phyloP scores from a whole-genome alignment of 2,329 filamentous ascomycete species.

The Fusarium clavum region DNA sequence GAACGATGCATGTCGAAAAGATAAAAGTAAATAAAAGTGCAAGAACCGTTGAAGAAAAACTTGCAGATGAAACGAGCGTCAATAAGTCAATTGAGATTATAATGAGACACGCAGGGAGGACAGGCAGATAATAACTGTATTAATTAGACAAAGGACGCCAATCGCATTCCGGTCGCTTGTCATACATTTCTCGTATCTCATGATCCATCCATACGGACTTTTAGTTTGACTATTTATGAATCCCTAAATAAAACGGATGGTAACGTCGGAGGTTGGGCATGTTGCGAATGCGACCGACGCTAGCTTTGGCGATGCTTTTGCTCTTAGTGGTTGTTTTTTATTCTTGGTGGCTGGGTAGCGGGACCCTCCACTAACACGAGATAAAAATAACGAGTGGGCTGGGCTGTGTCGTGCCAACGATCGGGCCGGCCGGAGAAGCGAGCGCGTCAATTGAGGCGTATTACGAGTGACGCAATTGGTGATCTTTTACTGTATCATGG shows the following conservation, averaged over 20 bases:
- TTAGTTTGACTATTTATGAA: neutral
- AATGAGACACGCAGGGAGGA: conserved; percentile 16
- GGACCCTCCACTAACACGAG: conserved; percentile 13
- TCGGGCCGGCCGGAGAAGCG: neutral
- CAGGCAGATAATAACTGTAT: neutral
- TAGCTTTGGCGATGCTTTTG: neutral
- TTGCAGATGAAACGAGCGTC: neutral
- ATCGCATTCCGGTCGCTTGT: conserved; percentile 6
- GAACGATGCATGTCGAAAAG: neutral
- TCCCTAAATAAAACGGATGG: neutral
- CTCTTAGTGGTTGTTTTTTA: neutral
- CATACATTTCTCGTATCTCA: conserved; percentile 1
- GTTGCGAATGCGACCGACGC: neutral
- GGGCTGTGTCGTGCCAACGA: neutral
- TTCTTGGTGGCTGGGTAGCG: conserved; percentile 9
- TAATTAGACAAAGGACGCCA: conserved; percentile 21
- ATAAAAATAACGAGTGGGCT: conserved; percentile 16
- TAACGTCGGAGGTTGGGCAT: conserved; percentile 9
- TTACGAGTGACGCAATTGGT: neutral
- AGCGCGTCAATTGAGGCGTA: neutral
- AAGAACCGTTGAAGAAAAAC: neutral
- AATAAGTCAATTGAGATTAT: conserved; percentile 2
- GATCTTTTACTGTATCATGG: neutral
- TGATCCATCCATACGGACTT: neutral
- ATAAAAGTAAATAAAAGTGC: neutral